Percentiles rank a stretch among this genome's conserved stretches.
phyloP scores from a whole-genome alignment of 192 early-diverging fungal species.

The Podila clonocystis region DNA sequence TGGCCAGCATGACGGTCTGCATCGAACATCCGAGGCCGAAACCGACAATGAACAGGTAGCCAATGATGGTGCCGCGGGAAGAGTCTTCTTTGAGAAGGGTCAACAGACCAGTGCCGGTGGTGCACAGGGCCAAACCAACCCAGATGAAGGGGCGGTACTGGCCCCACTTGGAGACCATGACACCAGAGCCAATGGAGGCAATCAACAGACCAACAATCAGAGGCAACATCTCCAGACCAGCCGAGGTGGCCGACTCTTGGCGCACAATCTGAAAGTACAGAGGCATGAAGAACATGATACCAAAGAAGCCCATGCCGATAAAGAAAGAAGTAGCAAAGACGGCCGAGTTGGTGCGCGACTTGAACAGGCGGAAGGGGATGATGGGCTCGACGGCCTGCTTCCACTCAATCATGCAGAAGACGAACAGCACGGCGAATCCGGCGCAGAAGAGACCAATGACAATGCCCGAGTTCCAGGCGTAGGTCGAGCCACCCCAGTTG shows the following conservation, averaged over 20 bases:
- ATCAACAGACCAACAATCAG: constrained; percentile 72
- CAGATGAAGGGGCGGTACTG: constrained; percentile 71
- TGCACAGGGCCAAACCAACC: constrained; percentile 67
- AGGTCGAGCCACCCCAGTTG: constrained; percentile 76
- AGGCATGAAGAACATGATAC: constrained; percentile 73
- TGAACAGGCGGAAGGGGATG: constrained; percentile 71
- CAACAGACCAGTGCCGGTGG: constrained; percentile 68
- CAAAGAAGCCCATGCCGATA: constrained; percentile 57
- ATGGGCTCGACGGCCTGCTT: constrained; percentile 75
- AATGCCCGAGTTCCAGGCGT: constrained; percentile 70
- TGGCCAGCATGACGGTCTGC: constrained; percentile 71
- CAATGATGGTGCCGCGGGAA: constrained; percentile 58
- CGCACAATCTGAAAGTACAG: constrained; percentile 76
- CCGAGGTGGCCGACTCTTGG: constrained; percentile 61
- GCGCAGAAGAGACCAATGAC: constrained; percentile 65
- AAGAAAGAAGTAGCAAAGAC: constrained; percentile 55
- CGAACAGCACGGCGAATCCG: constrained; percentile 53
- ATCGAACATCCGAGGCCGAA: constrained; percentile 79
- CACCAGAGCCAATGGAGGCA: constrained; percentile 69
- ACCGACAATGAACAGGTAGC: constrained; percentile 75
- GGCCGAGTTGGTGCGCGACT: constrained; percentile 53
- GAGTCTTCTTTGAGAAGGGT: constrained; percentile 59
- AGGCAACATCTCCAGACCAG: constrained; percentile 81
- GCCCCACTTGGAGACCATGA: constrained; percentile 62
- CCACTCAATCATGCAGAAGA: constrained; percentile 72